A percentile compares a stretch with the other conserved stretches of the same genome.
phyloP scores from a whole-genome alignment of 805 yeast species.

The Lipomyces starkeyi region DNA sequence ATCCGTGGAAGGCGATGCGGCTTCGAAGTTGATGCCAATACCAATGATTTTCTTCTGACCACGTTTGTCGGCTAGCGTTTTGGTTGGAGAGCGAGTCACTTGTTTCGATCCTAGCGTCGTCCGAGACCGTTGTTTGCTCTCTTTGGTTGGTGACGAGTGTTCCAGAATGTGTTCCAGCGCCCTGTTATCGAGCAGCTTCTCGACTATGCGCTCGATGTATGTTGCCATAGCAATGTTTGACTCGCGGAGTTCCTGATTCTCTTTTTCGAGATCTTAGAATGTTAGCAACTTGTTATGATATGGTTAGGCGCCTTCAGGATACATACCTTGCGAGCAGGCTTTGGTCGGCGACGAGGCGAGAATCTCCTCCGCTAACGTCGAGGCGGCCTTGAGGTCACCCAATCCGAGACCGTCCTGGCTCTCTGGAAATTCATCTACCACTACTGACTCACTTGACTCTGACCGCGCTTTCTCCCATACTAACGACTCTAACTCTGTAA shows the following conservation, averaged over 20 bases:
- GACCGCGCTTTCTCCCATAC: background rate
- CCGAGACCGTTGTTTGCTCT: background rate
- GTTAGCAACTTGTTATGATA: constrained; percentile 2
- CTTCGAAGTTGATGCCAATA: constrained; percentile 23
- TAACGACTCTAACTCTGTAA: constrained; percentile 13
- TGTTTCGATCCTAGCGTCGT: background rate
- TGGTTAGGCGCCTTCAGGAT: background rate
- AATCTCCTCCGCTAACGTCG: constrained; percentile 25
- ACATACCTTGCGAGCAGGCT: background rate
- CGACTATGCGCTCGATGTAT: constrained; percentile 33
- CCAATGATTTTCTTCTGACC: constrained; percentile 16
- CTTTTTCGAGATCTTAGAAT: constrained; percentile 10
- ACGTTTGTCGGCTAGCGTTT: background rate
- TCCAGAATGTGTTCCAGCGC: constrained; percentile 33
- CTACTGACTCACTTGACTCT: background rate
- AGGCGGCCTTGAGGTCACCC: constrained; percentile 4
- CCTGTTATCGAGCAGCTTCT: constrained; percentile 25
- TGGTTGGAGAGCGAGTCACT: constrained; percentile 2
- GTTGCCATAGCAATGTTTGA: constrained; percentile 27
- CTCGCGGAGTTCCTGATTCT: constrained; percentile 24
- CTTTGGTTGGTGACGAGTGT: constrained; percentile 9
- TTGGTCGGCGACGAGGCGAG: constrained; percentile 7
- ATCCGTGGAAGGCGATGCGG: background rate
- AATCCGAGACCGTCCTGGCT: background rate
- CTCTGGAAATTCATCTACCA: background rate